These are phyloP conservation scores for Hortiboletus flavorubellus DNA, from an alignment of 768 basidiomycete species.

Conservation along the genomic window DNA sequence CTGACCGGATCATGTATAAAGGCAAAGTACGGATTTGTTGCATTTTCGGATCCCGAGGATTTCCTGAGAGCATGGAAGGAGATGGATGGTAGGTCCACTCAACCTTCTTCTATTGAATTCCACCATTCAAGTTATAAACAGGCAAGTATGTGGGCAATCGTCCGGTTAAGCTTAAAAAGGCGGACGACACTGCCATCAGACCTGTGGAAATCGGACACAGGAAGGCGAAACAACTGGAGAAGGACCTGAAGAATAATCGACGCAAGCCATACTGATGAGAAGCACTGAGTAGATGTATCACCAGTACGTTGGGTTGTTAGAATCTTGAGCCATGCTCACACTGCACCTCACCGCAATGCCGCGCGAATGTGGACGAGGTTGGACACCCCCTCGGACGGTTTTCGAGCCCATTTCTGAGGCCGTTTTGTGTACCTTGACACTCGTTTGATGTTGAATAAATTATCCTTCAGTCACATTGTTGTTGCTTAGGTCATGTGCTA, in stretches of 20 bases:
- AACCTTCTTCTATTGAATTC: not conserved
- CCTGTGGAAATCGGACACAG: constrained; percentile 92
- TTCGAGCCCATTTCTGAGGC: not conserved
- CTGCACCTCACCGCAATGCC: constrained; percentile 8
- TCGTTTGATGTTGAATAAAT: constrained; percentile 2
- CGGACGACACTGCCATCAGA: constrained; percentile 79
- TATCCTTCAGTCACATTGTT: not conserved
- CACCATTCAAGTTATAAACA: constrained; percentile 26
- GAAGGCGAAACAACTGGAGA: constrained; percentile 89
- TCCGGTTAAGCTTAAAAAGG: constrained; percentile 95
- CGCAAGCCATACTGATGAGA: constrained; percentile 70
- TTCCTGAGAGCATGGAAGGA: constrained; percentile 99
- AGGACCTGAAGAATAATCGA: constrained; percentile 86
- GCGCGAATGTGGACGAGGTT: constrained; percentile 6
- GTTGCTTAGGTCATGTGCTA: constrained; percentile 17
- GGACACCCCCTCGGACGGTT: not conserved
- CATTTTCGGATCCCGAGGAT: constrained; percentile 97
- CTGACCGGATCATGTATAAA: constrained; percentile 29
- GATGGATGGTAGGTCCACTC: constrained; percentile 79
- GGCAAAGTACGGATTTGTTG: constrained; percentile 97
- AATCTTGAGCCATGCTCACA: constrained; percentile 24
- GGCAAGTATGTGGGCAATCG: constrained; percentile 99
- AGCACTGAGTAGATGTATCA: constrained; percentile 3
- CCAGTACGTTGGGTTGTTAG: constrained; percentile 29
- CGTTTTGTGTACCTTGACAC: not conserved